phyloP scores from a whole-genome alignment of 2,329 filamentous ascomycete genomes.

The Ceratocystis variospora region DNA sequence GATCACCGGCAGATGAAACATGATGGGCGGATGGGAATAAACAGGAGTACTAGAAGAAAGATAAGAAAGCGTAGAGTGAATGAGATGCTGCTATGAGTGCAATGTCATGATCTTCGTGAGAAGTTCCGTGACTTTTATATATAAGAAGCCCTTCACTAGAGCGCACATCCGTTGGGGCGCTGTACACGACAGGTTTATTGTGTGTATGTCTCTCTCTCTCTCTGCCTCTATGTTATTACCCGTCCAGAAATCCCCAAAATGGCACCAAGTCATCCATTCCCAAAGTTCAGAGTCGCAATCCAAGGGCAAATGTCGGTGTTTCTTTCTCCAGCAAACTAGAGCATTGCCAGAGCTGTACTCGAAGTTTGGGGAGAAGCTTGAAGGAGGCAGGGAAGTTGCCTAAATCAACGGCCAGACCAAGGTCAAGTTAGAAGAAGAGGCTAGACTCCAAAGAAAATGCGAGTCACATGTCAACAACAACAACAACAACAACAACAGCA shows the following conservation, averaged over 20 bases:
- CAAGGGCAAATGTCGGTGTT: slow-evolving; percentile 8
- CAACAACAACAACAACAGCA: not conserved
- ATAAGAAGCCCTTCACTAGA: not conserved
- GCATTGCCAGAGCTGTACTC: not conserved
- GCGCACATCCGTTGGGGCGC: not conserved
- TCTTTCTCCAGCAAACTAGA: not conserved
- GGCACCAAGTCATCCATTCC: not conserved
- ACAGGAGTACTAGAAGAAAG: not conserved
- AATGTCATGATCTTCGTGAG: not conserved
- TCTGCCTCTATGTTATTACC: not conserved
- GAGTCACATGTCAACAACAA: not conserved
- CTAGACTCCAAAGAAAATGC: not conserved
- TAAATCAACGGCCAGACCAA: not conserved
- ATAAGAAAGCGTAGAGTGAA: not conserved
- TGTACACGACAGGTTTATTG: not conserved
- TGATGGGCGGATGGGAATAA: not conserved
- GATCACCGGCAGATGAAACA: slow-evolving; percentile 5
- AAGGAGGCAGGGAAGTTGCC: not conserved
- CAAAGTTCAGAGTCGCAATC: not conserved
- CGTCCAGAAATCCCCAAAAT: not conserved
- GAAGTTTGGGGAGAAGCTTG: not conserved
- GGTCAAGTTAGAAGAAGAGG: not conserved
- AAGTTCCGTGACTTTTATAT: not conserved
- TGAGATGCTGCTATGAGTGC: not conserved
- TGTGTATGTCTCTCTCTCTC: not conserved